Base-by-base conservation (phyloP, 371 early-diverging fungal genomes). In the Mortierella sp. region DNA sequence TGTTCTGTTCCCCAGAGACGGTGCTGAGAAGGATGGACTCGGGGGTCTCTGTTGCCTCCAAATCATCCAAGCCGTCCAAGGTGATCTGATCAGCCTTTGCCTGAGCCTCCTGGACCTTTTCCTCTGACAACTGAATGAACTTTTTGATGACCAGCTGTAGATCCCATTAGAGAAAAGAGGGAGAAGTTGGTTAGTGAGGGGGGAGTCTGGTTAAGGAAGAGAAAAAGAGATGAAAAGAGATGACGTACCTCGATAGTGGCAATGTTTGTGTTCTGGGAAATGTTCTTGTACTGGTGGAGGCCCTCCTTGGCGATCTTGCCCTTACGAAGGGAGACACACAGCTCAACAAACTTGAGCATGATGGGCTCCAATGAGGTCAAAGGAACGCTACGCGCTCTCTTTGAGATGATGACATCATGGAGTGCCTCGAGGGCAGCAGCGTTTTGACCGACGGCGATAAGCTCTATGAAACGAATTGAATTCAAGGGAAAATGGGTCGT, bases 1-100 rank as follows among this genome's bases (percentile, higher is more conserved):
- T 97, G 86, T 84, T 92, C 84, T 95, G 97, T 70, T 97, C 98
- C 48, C 95, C 95, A 67, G 95, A 95, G 62, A 99, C 97, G 70
- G 97, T 95, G 86, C 95, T 94, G 72, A 97, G 86, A 76, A 98
- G 92, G 72, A 98, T 92, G 24, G 97, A 96, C 87, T 98, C 99
- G 21, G 98, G 99, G 19, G 97, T 97, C 87, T 97, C 98, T 16
- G 90, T 87, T 4, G 96, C 95, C 86, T 99, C 99, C 69, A 99
- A 88, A 86, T 99, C 99, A 63, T 97, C 99, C 58, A 98, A 90
- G 16, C 79, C 83, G 57, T 93, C 94, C 47, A 93, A 86, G 38
- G 90, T 92, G 76, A 95, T 93, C 84, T 94, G 90, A 75, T 97
- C 96, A 38, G 97, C 97, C 86, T 94, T 93, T 41, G 91, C 91